Evolutionary conservation across 1,284 basidiomycete genomes (phyloP).

Genomic region (Lentinus polychrous): DNA sequence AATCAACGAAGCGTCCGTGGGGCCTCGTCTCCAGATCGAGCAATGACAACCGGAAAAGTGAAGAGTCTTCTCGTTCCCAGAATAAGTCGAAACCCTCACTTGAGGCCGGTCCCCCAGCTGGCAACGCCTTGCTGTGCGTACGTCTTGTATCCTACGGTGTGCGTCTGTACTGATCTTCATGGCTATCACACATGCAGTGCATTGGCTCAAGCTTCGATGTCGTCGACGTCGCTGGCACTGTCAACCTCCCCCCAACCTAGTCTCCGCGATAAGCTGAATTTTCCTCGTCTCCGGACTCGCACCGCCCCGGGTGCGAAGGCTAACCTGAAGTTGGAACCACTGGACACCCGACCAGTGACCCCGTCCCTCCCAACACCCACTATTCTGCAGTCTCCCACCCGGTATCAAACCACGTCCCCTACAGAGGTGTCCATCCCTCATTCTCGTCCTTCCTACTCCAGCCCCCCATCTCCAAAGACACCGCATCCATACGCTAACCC

Average conservation of each 20-base stretch:
- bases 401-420: constrained; percentile 18
- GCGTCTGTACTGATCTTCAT: constrained; percentile 2
- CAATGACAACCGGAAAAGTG: constrained; percentile 46
- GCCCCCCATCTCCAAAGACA: constrained; percentile 17
- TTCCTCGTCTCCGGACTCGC: constrained; percentile 26
- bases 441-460: constrained; percentile 14
- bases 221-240: constrained; percentile 39
- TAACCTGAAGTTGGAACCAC: constrained; percentile 12
- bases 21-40: constrained; percentile 35
- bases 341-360: constrained; percentile 11
- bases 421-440: constrained; percentile 15
- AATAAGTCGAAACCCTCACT: constrained; percentile 47
- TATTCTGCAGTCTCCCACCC: constrained; percentile 19
- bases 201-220: constrained; percentile 53
- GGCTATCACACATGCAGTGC: constrained; percentile 22
- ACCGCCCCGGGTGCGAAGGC: constrained; percentile 23
- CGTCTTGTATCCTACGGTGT: constrained; percentile 1
- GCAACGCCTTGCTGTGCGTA: constrained; percentile 54
- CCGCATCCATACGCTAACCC: constrained; percentile 74
- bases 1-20: constrained; percentile 36
- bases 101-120: constrained; percentile 45
- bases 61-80: constrained; percentile 52
- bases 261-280: constrained; percentile 28
- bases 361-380: constrained; percentile 13
- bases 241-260: constrained; percentile 27